Percentiles rank a stretch among this genome's conserved stretches.
These are phyloP conservation scores for Paraphaeosphaeria minitans DNA, from an alignment of 2,329 filamentous ascomycete genomes.

Conservation along the genomic window DNA sequence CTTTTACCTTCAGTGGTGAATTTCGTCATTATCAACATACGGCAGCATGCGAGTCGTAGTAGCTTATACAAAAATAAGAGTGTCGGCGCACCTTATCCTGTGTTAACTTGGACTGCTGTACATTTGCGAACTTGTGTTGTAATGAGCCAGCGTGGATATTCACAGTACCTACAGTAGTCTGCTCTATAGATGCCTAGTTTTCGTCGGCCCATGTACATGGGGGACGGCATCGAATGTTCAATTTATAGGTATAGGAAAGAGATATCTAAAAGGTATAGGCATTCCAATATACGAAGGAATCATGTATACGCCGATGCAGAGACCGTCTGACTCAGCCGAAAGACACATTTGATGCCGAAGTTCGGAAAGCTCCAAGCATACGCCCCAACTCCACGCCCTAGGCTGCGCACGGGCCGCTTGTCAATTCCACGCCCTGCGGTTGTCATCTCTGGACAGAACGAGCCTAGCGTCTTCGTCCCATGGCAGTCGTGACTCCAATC, in stretches of 20 bases:
- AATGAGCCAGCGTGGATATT: too few species aligned
- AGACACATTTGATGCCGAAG: neutral
- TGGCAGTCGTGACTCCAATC: slow-evolving; percentile 1
- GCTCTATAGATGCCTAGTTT: too few species aligned
- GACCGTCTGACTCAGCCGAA: neutral
- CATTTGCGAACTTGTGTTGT: too few species aligned
- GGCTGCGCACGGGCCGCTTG: slow-evolving; percentile 6
- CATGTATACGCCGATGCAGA: neutral
- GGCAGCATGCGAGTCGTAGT: neutral
- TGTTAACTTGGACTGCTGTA: too few species aligned
- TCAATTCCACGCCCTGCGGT: slow-evolving; percentile 12
- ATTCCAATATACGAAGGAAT: neutral
- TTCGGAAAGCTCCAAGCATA: neutral
- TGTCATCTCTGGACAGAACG: slow-evolving; percentile 1
- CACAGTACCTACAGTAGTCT: too few species aligned
- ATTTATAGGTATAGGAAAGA: neutral
- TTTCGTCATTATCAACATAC: neutral
- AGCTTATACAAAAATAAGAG: too few species aligned
- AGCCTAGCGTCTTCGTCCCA: neutral
- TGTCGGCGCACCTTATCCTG: too few species aligned
- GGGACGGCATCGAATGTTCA: neutral
- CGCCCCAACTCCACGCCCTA: slow-evolving; percentile 1
- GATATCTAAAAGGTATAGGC: neutral
- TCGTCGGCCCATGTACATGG: too few species aligned
- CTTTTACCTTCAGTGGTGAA: neutral